These are phyloP conservation scores for Coemansia pectinata DNA, from an alignment of 192 early-diverging fungal genomes.

Conservation along the genomic window DNA sequence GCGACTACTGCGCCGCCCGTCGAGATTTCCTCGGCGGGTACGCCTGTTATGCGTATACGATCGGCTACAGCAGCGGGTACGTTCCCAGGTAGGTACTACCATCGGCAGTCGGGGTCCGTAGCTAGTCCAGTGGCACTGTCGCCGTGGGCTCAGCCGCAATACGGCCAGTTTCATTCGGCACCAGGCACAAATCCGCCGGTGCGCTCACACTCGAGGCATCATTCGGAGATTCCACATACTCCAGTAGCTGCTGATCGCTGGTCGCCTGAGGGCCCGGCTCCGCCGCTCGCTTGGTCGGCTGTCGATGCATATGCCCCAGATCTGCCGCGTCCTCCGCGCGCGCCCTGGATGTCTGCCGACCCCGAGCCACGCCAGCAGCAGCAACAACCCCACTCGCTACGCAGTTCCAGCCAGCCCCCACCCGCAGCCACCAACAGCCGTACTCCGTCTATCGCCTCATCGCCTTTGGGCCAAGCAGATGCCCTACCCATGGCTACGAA, in stretches of 20 bases:
- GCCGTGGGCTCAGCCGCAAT: conserved; percentile 1
- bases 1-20: background rate
- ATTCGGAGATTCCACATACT: background rate
- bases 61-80: background rate
- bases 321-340: conserved; percentile 23
- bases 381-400: background rate
- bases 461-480: background rate
- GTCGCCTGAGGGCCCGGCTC: background rate
- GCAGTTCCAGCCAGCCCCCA: conserved; percentile 22
- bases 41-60: background rate
- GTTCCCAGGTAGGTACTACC: background rate
- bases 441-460: background rate
- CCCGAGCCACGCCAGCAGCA: background rate
- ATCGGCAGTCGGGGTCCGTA: background rate
- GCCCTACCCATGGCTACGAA: background rate
- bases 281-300: background rate
- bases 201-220: background rate
- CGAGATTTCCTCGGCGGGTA: background rate
- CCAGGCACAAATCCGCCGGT: background rate
- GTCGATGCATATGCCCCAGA: background rate
- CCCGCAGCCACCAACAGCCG: background rate
- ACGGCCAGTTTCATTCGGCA: background rate
- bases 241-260: background rate
- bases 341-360: conserved; percentile 27
- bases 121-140: background rate